Evolutionary conservation across 2,329 filamentous ascomycete genomes (phyloP).

Genomic region (Chrysoporthe deuterocubensis): DNA sequence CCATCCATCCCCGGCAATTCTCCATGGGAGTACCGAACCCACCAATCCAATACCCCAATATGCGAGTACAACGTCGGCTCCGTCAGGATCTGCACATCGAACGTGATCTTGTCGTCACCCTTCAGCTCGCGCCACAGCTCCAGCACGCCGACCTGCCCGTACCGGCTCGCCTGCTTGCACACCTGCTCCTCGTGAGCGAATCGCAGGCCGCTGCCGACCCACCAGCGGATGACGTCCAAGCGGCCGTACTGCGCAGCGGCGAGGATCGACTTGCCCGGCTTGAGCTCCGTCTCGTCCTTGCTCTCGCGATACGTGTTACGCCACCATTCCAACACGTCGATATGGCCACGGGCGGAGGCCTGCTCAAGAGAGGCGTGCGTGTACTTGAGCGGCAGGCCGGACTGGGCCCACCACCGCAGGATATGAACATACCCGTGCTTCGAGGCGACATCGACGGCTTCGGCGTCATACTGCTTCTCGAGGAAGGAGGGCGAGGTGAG

Average conservation of each 20-base stretch:
- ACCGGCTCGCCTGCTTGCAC: slow-evolving; percentile 80
- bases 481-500: slow-evolving; percentile 79
- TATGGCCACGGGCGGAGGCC: slow-evolving; percentile 80
- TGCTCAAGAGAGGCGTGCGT: slow-evolving; percentile 87
- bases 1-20: slow-evolving; percentile 59
- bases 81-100: slow-evolving; percentile 59
- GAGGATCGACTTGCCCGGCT: slow-evolving; percentile 83
- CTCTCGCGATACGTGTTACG: slow-evolving; percentile 68
- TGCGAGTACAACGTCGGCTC: slow-evolving; percentile 88
- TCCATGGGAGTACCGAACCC: slow-evolving; percentile 71
- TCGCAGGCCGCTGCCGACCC: slow-evolving; percentile 80
- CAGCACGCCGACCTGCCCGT: slow-evolving; percentile 82
- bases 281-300: slow-evolving; percentile 61
- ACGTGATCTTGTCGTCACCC: slow-evolving; percentile 56
- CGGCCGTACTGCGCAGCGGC: slow-evolving; percentile 84
- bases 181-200: slow-evolving; percentile 81
- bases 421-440: slow-evolving; percentile 83
- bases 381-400: slow-evolving; percentile 78
- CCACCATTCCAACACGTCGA: slow-evolving; percentile 95
- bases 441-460: slow-evolving; percentile 86
- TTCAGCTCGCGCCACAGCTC: slow-evolving; percentile 80
- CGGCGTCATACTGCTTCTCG: slow-evolving; percentile 82
- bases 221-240: slow-evolving; percentile 80
- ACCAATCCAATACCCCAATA: slow-evolving; percentile 87
- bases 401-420: slow-evolving; percentile 86